Percentiles rank a stretch among this genome's conserved stretches.
phyloP scores from a whole-genome alignment of 768 basidiomycete genomes.

The Mycena floridula region DNA sequence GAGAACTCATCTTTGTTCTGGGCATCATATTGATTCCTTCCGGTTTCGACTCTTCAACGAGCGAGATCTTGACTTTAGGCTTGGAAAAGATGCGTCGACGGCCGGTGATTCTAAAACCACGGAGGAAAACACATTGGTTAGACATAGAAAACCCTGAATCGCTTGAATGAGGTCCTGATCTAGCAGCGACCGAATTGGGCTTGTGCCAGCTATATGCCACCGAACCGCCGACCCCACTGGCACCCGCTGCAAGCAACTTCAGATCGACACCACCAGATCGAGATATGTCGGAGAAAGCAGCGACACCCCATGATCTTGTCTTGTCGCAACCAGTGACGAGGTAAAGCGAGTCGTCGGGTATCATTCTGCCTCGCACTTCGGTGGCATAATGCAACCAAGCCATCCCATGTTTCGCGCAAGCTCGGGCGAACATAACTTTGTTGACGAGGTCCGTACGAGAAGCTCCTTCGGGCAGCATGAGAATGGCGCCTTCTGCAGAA shows the following conservation, averaged over 20 bases:
- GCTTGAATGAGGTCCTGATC: neutral
- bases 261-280: neutral
- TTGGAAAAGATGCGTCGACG: neutral
- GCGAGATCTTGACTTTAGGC: neutral
- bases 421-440: neutral
- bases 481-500: neutral
- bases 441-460: neutral
- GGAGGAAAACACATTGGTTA: neutral
- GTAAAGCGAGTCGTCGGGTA: slow-evolving; percentile 1
- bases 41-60: neutral
- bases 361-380: neutral
- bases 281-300: neutral
- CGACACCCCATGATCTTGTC: slow-evolving; percentile 1
- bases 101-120: neutral
- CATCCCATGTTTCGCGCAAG: neutral
- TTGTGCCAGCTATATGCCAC: neutral
- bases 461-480: neutral
- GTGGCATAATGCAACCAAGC: neutral
- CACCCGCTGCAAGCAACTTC: neutral
- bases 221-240: neutral
- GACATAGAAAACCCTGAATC: neutral
- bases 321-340: slow-evolving; percentile 5
- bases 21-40: too few relatives aligned
- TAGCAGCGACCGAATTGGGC: neutral
- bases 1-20: too few relatives aligned